These are phyloP conservation scores for Aspergillus oerlinghausenensis DNA, from an alignment of 2,329 filamentous ascomycete species.

Conservation along the genomic window DNA sequence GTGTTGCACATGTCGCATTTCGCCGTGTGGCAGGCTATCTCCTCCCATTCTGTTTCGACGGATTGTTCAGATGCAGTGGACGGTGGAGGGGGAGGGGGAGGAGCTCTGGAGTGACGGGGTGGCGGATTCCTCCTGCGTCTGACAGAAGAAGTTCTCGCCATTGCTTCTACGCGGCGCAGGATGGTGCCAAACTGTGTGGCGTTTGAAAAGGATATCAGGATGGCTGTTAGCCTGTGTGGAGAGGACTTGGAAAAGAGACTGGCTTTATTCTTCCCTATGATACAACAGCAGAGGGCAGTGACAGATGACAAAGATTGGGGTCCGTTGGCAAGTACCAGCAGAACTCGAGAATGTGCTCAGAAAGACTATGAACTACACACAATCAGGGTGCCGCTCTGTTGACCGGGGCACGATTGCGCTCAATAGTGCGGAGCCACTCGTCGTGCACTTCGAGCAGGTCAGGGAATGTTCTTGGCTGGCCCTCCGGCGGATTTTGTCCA, in stretches of 20 bases:
- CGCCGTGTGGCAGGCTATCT: slow-evolving; percentile 29
- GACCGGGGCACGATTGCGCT: too few species aligned
- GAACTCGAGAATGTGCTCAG: neutral
- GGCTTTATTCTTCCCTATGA: neutral
- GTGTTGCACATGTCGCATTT: slow-evolving; percentile 36
- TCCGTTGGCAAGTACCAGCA: neutral
- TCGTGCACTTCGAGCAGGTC: too few species aligned
- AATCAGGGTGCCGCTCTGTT: neutral
- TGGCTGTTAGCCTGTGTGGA: neutral
- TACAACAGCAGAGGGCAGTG: neutral
- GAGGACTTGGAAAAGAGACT: neutral
- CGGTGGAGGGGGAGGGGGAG: neutral
- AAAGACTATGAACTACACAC: neutral
- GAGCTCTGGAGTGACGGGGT: neutral
- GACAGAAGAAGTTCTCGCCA: neutral
- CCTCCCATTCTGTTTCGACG: slow-evolving; percentile 18
- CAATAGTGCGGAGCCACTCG: too few species aligned
- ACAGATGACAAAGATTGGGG: neutral
- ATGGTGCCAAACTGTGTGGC: neutral
- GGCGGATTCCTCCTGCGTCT: neutral
- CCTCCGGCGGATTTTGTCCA: too few species aligned
- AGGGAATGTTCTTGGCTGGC: too few species aligned
- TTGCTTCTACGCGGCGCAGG: neutral
- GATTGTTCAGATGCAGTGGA: neutral
- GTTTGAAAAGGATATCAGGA: neutral